phyloP scores from a whole-genome alignment of 2,329 filamentous ascomycete genomes.

The Phyllosticta citribraziliensis region DNA sequence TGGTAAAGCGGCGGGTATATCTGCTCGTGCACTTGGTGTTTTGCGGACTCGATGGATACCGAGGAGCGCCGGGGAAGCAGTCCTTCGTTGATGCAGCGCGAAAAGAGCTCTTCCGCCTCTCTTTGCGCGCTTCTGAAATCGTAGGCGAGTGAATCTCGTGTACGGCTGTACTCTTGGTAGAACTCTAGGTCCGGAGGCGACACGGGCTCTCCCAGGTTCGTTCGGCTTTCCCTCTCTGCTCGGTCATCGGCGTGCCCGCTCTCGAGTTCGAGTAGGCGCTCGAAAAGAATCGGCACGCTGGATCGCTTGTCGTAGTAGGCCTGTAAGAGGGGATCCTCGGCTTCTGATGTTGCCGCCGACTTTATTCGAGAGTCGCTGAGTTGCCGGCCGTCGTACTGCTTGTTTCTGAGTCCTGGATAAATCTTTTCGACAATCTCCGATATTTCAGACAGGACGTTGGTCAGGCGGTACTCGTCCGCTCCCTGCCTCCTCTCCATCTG shows the following conservation, averaged over 20 bases:
- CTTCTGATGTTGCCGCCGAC: background rate
- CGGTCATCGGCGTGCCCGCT: background rate
- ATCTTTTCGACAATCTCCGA: background rate
- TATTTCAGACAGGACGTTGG: background rate
- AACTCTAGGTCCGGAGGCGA: conserved; percentile 6
- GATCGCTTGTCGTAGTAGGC: conserved; percentile 4
- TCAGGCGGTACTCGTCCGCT: background rate
- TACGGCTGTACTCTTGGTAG: conserved; percentile 4
- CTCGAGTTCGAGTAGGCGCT: conserved; percentile 3
- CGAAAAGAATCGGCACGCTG: conserved; percentile 1
- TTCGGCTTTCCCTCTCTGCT: background rate
- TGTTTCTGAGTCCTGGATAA: background rate
- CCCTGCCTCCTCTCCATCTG: background rate
- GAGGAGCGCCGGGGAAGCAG: background rate
- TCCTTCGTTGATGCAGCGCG: background rate
- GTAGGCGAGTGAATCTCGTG: background rate
- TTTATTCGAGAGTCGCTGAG: background rate
- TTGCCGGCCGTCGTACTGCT: background rate
- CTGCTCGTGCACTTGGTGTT: background rate
- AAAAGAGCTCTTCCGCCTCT: background rate
- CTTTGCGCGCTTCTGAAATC: background rate
- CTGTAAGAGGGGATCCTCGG: background rate
- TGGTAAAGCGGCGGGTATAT: background rate
- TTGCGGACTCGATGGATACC: background rate
- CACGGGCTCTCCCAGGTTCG: conserved; percentile 1